Percentiles rank a stretch among this genome's conserved stretches.
Conservation (phyloP, 1,284 basidiomycete species). For the Cutaneotrichosporon sp. region DNA sequence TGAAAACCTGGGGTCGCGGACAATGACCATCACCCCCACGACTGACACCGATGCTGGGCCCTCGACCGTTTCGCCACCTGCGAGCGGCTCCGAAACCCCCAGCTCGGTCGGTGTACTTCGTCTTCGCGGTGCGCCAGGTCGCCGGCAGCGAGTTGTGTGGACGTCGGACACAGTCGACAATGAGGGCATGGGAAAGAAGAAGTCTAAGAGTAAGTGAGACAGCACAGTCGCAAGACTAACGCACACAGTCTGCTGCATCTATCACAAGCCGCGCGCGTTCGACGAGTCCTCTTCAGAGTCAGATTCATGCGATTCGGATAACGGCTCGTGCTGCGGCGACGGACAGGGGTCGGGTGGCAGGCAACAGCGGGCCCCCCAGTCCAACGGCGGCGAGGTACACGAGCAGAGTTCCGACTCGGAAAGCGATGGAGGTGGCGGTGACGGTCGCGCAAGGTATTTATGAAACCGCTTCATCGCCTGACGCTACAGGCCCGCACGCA, state of each 20-base stretch:
- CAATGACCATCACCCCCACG: slow-evolving; percentile 30
- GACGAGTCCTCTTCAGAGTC: slow-evolving; percentile 55
- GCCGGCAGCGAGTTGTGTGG: slow-evolving; percentile 51
- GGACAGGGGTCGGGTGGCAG: neutral
- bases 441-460: slow-evolving; percentile 22
- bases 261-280: slow-evolving; percentile 54
- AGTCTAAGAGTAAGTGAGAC: slow-evolving; percentile 54
- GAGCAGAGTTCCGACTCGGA: slow-evolving; percentile 23
- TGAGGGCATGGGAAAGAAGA: slow-evolving; percentile 55
- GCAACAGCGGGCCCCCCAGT: neutral
- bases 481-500: slow-evolving; percentile 13
- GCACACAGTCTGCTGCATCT: slow-evolving; percentile 57
- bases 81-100: slow-evolving; percentile 20
- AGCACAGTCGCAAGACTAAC: neutral
- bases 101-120: slow-evolving; percentile 41
- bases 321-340: slow-evolving; percentile 19
- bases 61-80: slow-evolving; percentile 12
- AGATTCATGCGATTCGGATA: slow-evolving; percentile 37
- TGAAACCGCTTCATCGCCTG: neutral
- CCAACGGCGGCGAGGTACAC: slow-evolving; percentile 7
- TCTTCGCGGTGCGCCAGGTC: slow-evolving; percentile 46
- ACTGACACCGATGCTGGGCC: slow-evolving; percentile 23
- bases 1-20: slow-evolving; percentile 33
- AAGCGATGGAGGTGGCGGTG: slow-evolving; percentile 25
- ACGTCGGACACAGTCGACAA: slow-evolving; percentile 55